Conservation (phyloP, 1,284 basidiomycete genomes). For the Puccinia horiana region DNA sequence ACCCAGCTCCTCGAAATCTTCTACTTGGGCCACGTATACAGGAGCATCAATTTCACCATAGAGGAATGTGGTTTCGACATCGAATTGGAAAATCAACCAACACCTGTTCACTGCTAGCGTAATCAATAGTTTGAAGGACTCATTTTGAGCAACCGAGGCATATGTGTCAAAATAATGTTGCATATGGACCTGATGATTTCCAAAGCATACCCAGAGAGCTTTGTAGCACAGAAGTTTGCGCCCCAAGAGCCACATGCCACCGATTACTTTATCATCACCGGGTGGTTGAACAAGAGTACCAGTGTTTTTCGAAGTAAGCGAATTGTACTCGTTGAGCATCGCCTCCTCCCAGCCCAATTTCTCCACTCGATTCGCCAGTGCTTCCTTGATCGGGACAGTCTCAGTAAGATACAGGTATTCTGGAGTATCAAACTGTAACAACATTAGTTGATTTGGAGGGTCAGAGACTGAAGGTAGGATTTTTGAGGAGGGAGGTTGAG, state of each 20-base stretch:
- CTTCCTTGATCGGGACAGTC: neutral
- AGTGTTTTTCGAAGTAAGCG: neutral
- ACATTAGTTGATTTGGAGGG: neutral
- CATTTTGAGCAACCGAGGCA: neutral
- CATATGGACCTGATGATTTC: constrained; percentile 19
- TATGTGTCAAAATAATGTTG: neutral
- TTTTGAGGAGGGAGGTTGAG: neutral
- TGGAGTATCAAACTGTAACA: neutral
- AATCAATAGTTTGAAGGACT: neutral
- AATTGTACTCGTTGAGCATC: neutral
- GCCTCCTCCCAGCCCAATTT: neutral
- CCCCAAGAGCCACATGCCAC: too few relatives aligned
- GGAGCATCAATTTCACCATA: neutral
- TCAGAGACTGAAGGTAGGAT: neutral
- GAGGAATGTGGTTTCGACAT: neutral
- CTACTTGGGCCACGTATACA: neutral
- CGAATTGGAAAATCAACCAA: neutral
- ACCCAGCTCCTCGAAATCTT: neutral
- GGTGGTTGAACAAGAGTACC: constrained; percentile 1
- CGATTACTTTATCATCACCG: too few relatives aligned
- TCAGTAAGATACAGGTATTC: neutral
- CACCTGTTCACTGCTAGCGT: neutral
- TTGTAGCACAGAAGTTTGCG: constrained; percentile 1
- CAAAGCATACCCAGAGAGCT: neutral
- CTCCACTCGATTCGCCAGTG: neutral